Conservation (phyloP, 108 stramenopile genomes). For the Pelagomonas calceolata region DNA sequence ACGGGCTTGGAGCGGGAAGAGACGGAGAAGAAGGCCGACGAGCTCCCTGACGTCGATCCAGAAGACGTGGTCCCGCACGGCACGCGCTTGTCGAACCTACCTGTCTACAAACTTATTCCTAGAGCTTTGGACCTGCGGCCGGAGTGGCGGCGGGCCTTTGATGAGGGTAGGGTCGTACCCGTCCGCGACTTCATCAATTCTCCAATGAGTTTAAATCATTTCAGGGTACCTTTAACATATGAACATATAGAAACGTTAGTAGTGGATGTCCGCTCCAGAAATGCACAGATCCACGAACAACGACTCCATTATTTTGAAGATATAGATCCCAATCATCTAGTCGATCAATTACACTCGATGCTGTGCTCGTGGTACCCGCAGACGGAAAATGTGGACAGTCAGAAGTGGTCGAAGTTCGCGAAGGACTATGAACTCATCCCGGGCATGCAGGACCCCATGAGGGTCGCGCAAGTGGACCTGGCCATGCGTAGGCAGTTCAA, state of each 20-base stretch:
- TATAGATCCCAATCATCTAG: slow-evolving; percentile 25
- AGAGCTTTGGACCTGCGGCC: slow-evolving; percentile 2
- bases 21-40: neutral
- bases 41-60: no score
- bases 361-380: slow-evolving; percentile 43
- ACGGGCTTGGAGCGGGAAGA: slow-evolving; percentile 3
- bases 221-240: neutral
- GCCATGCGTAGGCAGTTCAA: slow-evolving; percentile 34
- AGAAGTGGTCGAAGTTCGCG: slow-evolving; percentile 46
- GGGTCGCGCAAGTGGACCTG: slow-evolving; percentile 35
- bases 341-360: slow-evolving; percentile 27
- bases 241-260: neutral
- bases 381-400: slow-evolving; percentile 30
- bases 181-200: neutral
- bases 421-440: slow-evolving; percentile 41
- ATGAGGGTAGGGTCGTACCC: slow-evolving; percentile 6
- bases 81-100: neutral
- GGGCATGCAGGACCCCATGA: slow-evolving; percentile 7
- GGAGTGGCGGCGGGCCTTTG: slow-evolving; percentile 6
- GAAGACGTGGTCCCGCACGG: no score
- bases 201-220: neutral
- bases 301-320: slow-evolving; percentile 35
- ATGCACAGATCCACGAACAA: slow-evolving; percentile 24
- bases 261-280: neutral
- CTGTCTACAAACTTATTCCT: slow-evolving; percentile 9